Evolutionary conservation across 2,329 filamentous ascomycete species (phyloP).

Genomic region (Penicillium polonicum): DNA sequence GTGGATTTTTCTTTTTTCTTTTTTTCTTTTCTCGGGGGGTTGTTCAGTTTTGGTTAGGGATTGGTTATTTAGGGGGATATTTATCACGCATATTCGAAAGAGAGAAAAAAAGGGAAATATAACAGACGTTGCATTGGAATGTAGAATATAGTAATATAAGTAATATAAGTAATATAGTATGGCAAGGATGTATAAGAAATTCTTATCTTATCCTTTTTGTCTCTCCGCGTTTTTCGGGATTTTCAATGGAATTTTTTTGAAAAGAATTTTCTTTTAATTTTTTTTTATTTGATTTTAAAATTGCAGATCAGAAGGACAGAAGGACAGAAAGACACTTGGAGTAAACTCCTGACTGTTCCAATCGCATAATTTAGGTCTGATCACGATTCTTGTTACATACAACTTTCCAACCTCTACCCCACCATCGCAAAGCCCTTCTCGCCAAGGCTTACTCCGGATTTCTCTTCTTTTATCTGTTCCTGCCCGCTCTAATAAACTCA

Average conservation of each 20-base stretch:
- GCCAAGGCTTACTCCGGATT: conserved; percentile 28
- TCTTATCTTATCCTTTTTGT: conserved; percentile 15
- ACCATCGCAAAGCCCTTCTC: conserved; percentile 24
- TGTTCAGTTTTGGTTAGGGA: not conserved
- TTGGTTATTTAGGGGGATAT: not conserved
- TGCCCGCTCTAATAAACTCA: conserved; percentile 8
- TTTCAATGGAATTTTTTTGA: not conserved
- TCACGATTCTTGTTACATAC: conserved; percentile 28
- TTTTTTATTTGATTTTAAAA: not conserved
- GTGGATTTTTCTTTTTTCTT: not conserved
- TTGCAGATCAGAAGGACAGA: conserved; percentile 9
- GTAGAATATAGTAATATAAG: too few relatives aligned
- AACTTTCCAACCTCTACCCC: conserved; percentile 26
- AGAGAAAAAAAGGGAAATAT: not conserved
- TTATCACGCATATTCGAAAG: not conserved
- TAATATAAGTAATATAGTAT: too few relatives aligned
- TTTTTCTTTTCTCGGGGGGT: conserved; percentile 5
- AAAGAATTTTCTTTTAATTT: not conserved
- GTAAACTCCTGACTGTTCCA: conserved; percentile 17
- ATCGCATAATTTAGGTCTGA: conserved; percentile 27
- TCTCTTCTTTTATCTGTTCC: conserved; percentile 20
- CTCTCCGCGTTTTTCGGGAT: conserved; percentile 11
- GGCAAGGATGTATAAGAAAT: not conserved
- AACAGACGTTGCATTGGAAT: not conserved
- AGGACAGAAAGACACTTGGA: not conserved